A percentile compares a stretch with the other conserved stretches of the same genome.
Conservation (phyloP, 352 stramenopile genomes). For the Elongisporangium senticosum region DNA sequence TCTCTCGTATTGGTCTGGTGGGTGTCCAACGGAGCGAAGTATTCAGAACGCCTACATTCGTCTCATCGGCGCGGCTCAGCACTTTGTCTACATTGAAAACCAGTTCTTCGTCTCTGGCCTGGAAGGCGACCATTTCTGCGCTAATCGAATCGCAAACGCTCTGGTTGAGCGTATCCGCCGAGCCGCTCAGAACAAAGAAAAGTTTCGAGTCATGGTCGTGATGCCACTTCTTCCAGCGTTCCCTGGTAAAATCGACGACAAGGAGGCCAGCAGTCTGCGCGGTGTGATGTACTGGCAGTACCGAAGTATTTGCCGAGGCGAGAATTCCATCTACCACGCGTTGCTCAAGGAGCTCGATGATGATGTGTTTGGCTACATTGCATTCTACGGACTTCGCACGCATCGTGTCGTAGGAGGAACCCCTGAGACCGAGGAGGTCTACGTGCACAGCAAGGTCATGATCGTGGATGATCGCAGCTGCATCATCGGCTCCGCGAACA, state of each 20-base stretch:
- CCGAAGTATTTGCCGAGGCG: constrained; percentile 73
- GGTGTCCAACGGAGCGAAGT: constrained; percentile 75
- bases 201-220: constrained; percentile 81
- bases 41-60: constrained; percentile 90
- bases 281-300: constrained; percentile 89
- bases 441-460: constrained; percentile 91
- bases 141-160: constrained; percentile 80
- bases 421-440: constrained; percentile 70
- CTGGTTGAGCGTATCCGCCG: constrained; percentile 71
- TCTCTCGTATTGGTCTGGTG: constrained; percentile 78
- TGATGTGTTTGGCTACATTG: constrained; percentile 85
- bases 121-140: constrained; percentile 71
- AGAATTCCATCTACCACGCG: constrained; percentile 78
- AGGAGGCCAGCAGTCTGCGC: constrained; percentile 73
- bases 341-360: constrained; percentile 69
- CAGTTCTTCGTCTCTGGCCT: constrained; percentile 87
- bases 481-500: constrained; percentile 85
- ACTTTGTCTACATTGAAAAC: constrained; percentile 93
- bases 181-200: constrained; percentile 74
- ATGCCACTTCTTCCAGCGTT: constrained; percentile 84
- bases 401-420: constrained; percentile 32
- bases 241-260: constrained; percentile 70
- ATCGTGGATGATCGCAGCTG: constrained; percentile 76
- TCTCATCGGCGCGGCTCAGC: constrained; percentile 77
- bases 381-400: constrained; percentile 77